Conservation (phyloP, 1,284 basidiomycete species). For the Trametes pubescens region DNA sequence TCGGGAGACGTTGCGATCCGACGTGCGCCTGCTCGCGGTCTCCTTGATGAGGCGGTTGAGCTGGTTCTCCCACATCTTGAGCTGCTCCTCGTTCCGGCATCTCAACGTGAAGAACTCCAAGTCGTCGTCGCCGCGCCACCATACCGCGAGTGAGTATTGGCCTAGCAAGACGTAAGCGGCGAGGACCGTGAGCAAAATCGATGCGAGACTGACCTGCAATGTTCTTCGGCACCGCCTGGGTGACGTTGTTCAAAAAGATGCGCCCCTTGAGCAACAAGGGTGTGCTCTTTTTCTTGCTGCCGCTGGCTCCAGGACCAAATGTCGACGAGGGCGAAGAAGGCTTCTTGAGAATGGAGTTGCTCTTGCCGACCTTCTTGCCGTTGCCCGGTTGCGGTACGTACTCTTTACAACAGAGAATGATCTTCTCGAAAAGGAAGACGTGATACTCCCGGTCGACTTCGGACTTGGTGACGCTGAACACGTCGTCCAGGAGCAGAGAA, state of each 20-base stretch:
- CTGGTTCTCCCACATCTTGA: conserved; percentile 91
- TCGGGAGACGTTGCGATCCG: conserved; percentile 61
- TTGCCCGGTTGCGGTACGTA: conserved; percentile 59
- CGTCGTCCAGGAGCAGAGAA: conserved; percentile 90
- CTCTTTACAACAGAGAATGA: conserved; percentile 98
- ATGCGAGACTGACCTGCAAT: conserved; percentile 62
- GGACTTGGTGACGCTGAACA: conserved; percentile 96
- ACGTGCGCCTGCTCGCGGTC: conserved; percentile 66
- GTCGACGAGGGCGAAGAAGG: conserved; percentile 55
- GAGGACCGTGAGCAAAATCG: conserved; percentile 18
- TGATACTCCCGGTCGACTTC: conserved; percentile 98
- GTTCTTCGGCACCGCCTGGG: conserved; percentile 70
- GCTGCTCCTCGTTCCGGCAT: conserved; percentile 92
- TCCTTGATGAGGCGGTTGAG: conserved; percentile 89
- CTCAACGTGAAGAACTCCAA: conserved; percentile 94
- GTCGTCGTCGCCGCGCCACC: conserved; percentile 94
- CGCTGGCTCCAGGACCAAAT: conserved; percentile 52
- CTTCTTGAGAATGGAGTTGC: conserved; percentile 81
- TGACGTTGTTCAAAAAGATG: conserved; percentile 98
- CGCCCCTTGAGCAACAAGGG: conserved; percentile 94
- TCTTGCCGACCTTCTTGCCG: conserved; percentile 72
- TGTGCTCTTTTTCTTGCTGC: conserved; percentile 74
- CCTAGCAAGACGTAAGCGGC: conserved; percentile 34
- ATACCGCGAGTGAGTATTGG: conserved; percentile 82
- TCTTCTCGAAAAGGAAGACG: conserved; percentile 99